phyloP scores from a whole-genome alignment of 2,329 filamentous ascomycete genomes.

The Grosmannia penicillata region DNA sequence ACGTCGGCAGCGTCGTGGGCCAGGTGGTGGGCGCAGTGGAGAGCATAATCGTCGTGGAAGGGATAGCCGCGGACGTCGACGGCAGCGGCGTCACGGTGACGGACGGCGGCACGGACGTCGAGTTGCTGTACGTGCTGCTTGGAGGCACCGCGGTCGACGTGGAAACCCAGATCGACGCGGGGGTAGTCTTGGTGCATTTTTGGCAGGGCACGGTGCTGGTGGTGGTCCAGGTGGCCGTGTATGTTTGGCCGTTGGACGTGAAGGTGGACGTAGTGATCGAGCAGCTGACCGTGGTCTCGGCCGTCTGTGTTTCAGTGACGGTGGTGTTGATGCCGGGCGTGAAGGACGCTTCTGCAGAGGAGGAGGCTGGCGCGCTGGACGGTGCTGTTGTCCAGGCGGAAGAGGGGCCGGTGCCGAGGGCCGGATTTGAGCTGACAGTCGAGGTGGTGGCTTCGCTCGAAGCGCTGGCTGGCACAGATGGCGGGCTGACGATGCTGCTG shows the following conservation, averaged over 20 bases:
- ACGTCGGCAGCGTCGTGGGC: too few species aligned
- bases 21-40: too few species aligned
- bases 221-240: slow-evolving; percentile 3
- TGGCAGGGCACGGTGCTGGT: slow-evolving; percentile 1
- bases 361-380: neutral
- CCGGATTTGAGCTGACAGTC: too few species aligned
- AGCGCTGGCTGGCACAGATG: neutral
- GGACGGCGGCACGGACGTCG: too few species aligned
- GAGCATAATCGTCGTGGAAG: too few species aligned
- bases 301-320: too few species aligned
- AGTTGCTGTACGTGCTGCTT: too few species aligned
- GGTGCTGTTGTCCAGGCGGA: too few species aligned
- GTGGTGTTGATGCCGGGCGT: slow-evolving; percentile 1
- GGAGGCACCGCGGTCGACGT: too few species aligned
- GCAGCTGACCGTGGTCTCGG: too few species aligned
- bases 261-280: neutral
- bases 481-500: too few species aligned
- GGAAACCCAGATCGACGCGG: neutral
- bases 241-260: slow-evolving; percentile 4
- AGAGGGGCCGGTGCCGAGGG: too few species aligned
- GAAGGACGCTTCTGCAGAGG: neutral
- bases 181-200: neutral
- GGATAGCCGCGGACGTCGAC: neutral
- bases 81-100: neutral
- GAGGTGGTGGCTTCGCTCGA: neutral